Evolutionary conservation across 73 alveolate genomes (phyloP).

Genomic region (Paramecium sexaurelia): DNA sequence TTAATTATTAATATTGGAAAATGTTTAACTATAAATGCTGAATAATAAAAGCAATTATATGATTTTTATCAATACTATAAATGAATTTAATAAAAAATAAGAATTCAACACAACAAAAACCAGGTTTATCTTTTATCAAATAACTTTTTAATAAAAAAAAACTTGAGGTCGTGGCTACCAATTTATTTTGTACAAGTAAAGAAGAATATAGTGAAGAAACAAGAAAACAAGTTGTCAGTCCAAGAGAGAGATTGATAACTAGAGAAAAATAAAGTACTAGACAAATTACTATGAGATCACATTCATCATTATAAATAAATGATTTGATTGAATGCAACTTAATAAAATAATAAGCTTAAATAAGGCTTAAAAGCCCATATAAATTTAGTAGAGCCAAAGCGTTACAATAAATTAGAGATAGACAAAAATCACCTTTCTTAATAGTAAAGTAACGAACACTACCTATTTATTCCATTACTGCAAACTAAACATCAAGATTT

Average conservation of each 20-base stretch:
- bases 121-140: too few species aligned
- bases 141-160: not conserved
- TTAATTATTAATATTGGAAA: not conserved
- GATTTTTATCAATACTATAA: not conserved
- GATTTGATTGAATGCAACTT: not conserved
- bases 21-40: not conserved
- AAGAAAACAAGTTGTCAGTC: not conserved
- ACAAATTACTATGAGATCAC: not conserved
- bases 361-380: not conserved
- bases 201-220: not conserved
- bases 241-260: not conserved
- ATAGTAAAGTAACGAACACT: not conserved
- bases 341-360: not conserved
- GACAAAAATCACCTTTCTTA: not conserved
- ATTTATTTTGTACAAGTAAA: not conserved
- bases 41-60: not conserved
- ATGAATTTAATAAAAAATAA: not conserved
- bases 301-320: not conserved
- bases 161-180: not conserved
- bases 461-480: not conserved
- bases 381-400: constrained; percentile 25
- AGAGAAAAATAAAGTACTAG: not conserved
- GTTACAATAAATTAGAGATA: not conserved
- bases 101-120: constrained; percentile 4
- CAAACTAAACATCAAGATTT: not conserved